Evolutionary conservation across 179 eudicot genomes (phyloP), one percentile per base, ranked within the genome.

Genomic region (Beta macrorhiza): DNA sequence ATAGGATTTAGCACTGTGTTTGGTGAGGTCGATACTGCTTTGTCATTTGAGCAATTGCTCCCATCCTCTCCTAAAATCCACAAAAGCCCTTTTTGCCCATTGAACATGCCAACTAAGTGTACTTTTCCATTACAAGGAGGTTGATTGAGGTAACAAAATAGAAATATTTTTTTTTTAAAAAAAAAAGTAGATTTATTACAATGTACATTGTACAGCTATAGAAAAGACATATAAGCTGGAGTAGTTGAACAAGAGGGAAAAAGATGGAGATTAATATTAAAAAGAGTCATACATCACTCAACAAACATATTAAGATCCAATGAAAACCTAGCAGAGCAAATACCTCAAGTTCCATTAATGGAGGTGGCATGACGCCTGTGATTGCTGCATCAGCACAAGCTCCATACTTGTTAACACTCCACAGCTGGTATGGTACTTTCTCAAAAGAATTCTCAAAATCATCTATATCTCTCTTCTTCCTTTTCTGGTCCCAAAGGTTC

Each of bases 351-450:
- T 95, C 98, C 92, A 96, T 76, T 42, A 96, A 79, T 53, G 99
- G 99, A 69, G 99, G 99, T 5, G 98, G 98, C 98, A 96, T 96
- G 44, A 96, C 65, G 64, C 99, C 97, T 57, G 98, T 92, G 79
- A 96, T 91, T 72, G 99, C 98, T 56, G 93, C 99, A 91, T 94
- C 99, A 86, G 91, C 90, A 87, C 92, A 91, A 76, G 92, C 70
- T 56, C 98, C 99, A 58, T 96, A 91, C 78, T 94, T 94, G 89
- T 86, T 92, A 55, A 96, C 94, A 84, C 90, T 92, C 99, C 99
- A 96, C n/a, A 94, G 83, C 85, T 96, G 98, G 83, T 96, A 96
- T 67, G 97, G 96, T 73, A 96, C 85, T 78, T 86, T 89, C 47
- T 88, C 87, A 86, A 82, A 87, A 58, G 90, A 80, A 78, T 76